These are phyloP conservation scores for Daucus carota DNA, from an alignment of 129 eudicot genomes.

Conservation along the genomic window DH1_v3.0 NC_030386.2:26246001-26246500, in stretches of 20 bases:
- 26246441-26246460: neutral
- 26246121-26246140: neutral
- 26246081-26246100: neutral
- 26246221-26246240: conserved; percentile 46
- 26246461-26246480: neutral
- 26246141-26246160: neutral
- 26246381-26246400: neutral
- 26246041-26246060: neutral
- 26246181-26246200: neutral
- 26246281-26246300: conserved; percentile 69
- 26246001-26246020: neutral
- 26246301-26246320: conserved; percentile 56
- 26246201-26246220: neutral
- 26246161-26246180: neutral
- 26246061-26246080: neutral
- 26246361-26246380: neutral
- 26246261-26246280: conserved; percentile 68
- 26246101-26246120: neutral
- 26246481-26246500: neutral
- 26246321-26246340: neutral
- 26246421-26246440: neutral
- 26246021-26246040: conserved; percentile 2
- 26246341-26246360: neutral
- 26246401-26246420: neutral
- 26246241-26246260: conserved; percentile 40